Percentiles rank a stretch among this genome's conserved stretches.
These are phyloP conservation scores for Komagataella pseudopastoris DNA, from an alignment of 805 yeast species.

Conservation along the genomic window DNA sequence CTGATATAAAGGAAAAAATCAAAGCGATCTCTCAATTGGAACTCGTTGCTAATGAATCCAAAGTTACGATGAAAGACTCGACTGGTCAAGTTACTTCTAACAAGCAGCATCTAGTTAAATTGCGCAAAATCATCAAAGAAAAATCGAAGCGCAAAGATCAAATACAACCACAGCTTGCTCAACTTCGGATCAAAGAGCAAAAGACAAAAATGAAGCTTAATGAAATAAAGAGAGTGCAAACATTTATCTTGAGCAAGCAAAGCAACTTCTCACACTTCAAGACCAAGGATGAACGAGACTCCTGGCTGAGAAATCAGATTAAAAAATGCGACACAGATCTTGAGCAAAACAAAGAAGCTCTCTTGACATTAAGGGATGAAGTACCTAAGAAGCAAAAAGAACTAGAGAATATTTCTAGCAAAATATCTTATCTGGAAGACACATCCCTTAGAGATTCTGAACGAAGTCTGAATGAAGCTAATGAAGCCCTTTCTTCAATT, in stretches of 20 bases:
- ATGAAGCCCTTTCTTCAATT: slow-evolving; percentile 16
- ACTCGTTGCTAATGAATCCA: slow-evolving; percentile 29
- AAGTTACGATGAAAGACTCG: slow-evolving; percentile 18
- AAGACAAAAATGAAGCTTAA: slow-evolving; percentile 23
- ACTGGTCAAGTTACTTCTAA: slow-evolving; percentile 16
- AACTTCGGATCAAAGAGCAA: slow-evolving; percentile 25
- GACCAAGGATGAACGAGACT: slow-evolving; percentile 44
- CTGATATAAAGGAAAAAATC: slow-evolving; percentile 35
- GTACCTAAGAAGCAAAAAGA: slow-evolving; percentile 15
- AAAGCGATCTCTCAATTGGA: slow-evolving; percentile 33
- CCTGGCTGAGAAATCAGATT: slow-evolving; percentile 50
- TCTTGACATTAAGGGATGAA: slow-evolving; percentile 4
- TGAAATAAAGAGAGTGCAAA: slow-evolving; percentile 35
- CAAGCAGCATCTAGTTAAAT: slow-evolving; percentile 10
- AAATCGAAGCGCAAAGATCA: slow-evolving; percentile 23
- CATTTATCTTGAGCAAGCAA: slow-evolving; percentile 53
- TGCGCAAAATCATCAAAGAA: slow-evolving; percentile 15
- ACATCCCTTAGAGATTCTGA: slow-evolving; percentile 1
- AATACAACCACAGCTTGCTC: slow-evolving; percentile 26
- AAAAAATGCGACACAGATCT: slow-evolving; percentile 13
- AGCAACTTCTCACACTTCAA: slow-evolving; percentile 52
- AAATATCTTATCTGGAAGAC: slow-evolving; percentile 20
- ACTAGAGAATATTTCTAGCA: slow-evolving; percentile 19
- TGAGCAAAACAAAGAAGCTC: slow-evolving; percentile 5
- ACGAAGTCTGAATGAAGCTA: not conserved